These are phyloP conservation scores for Nectriaceae sp. DNA, from an alignment of 2,329 filamentous ascomycete genomes.

Conservation along the genomic window DNA sequence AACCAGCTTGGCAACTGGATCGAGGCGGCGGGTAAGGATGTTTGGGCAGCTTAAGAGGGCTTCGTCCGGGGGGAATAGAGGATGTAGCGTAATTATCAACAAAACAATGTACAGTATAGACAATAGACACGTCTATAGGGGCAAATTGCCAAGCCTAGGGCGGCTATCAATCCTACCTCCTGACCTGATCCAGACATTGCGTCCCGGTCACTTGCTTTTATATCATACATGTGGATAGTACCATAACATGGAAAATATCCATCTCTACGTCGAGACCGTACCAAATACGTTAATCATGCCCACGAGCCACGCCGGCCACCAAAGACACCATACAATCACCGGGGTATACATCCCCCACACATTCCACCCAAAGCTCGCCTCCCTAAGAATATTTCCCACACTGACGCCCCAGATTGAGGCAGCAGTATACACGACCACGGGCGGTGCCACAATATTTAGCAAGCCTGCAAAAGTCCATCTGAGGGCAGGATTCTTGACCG, in stretches of 20 bases:
- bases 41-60: conserved; percentile 76
- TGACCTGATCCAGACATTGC: neutral
- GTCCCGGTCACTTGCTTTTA: too few species aligned
- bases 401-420: conserved; percentile 41
- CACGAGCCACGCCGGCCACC: conserved; percentile 90
- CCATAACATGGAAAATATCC: too few species aligned
- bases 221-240: too few species aligned
- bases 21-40: conserved; percentile 88
- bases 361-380: conserved; percentile 85
- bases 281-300: conserved; percentile 59
- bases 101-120: conserved; percentile 30
- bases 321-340: conserved; percentile 89
- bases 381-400: conserved; percentile 62
- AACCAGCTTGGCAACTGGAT: conserved; percentile 98
- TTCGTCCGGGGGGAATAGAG: neutral
- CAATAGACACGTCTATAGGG: conserved; percentile 26
- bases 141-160: conserved; percentile 19
- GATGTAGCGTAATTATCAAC: neutral
- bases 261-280: conserved; percentile 17
- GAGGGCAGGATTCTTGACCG: conserved; percentile 42
- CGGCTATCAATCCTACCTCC: conserved; percentile 20
- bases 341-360: conserved; percentile 89
- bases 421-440: conserved; percentile 53
- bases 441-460: conserved; percentile 64
- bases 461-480: conserved; percentile 49